Percentiles rank a stretch among this genome's conserved stretches.
phyloP scores from a whole-genome alignment of 306 rosid genomes.

The Castanea sativa region DNA sequence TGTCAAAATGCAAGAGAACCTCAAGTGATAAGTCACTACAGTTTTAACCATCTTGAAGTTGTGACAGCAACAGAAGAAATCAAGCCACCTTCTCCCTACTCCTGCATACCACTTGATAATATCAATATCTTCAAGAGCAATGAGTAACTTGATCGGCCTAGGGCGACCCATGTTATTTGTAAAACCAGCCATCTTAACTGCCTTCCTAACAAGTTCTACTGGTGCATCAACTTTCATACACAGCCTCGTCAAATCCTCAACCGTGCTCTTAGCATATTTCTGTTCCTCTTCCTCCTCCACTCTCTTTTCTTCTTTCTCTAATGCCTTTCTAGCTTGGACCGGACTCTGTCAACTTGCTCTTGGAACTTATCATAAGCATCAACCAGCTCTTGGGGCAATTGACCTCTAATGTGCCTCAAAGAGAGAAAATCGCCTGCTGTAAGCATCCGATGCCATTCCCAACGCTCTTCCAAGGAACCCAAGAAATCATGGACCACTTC shows the following conservation, averaged over 20 bases:
- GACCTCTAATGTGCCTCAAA: slow-evolving; percentile 67
- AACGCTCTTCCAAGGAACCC: slow-evolving; percentile 58
- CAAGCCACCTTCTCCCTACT: slow-evolving; percentile 82
- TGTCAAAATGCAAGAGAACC: slow-evolving; percentile 89
- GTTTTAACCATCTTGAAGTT: slow-evolving; percentile 82
- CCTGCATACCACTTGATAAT: slow-evolving; percentile 90
- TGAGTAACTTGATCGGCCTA: slow-evolving; percentile 56
- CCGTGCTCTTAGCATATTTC: slow-evolving; percentile 58
- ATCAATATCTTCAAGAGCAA: slow-evolving; percentile 77
- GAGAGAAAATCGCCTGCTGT: slow-evolving; percentile 72
- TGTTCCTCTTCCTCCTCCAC: slow-evolving; percentile 59
- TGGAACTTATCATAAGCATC: slow-evolving; percentile 78
- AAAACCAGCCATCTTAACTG: slow-evolving; percentile 74
- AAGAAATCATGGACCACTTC: slow-evolving; percentile 67
- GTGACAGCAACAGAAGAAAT: slow-evolving; percentile 79
- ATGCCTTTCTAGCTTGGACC: slow-evolving; percentile 44
- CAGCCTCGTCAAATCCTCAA: slow-evolving; percentile 75
- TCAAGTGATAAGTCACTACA: slow-evolving; percentile 72
- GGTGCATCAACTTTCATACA: slow-evolving; percentile 87
- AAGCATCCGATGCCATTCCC: slow-evolving; percentile 65
- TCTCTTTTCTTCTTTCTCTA: slow-evolving; percentile 64
- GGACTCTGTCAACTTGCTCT: slow-evolving; percentile 72
- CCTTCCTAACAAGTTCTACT: slow-evolving; percentile 58
- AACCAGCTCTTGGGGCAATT: slow-evolving; percentile 67
- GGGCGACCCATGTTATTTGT: slow-evolving; percentile 88